Evolutionary conservation across 1,284 basidiomycete species (phyloP), one percentile per base, ranked within the genome.

Genomic region (Testicularia cyperi): DNA sequence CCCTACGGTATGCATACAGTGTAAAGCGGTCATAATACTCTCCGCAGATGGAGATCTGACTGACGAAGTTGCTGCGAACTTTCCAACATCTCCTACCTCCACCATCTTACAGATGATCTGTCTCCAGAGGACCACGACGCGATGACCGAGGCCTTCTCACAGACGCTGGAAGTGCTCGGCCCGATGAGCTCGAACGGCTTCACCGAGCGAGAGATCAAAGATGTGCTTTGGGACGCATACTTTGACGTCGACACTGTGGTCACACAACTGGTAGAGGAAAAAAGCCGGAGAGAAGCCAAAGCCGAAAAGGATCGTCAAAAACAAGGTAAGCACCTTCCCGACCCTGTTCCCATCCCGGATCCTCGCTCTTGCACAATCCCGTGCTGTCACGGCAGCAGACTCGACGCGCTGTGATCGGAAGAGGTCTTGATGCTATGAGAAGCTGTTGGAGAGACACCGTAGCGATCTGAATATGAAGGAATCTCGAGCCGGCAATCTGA

Each of bases 201-300:
- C 37, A 57, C 64, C 9, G 68, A 74, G 23, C 48, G 68, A 26
- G 60, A 67, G 39, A 88, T 98, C 75, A 84, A 83, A 69, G 87
- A 92, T 63, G 82, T 83, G 1, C 80, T 97, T 32, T 97, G 91
- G 87, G 86, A 97, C 65, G 85, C 82, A 66, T 89, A 88, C 78
- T 97, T 95, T 70, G 86, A 96, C 70, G 82, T 88, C 15, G 85
- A 90, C 29, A 82, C 86, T 70, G 85, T 88, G 6, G 79, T 92
- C 13, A 78, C 83, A 27, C 88, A 85, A 82, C 80, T 91, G 19
- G 44, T 75, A 22, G 62, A 72, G 26, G 73, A 75, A 27, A 58
- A 60, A 34, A 63, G 55, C 35, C 34, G 58, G 24, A 48, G 58
- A 41, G 58, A 68, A 42, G 63, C 58, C 14, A 65, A 56, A 28